Base-by-base conservation (phyloP, 495 filamentous ascomycete species). In the Bacidia gigantensis region DNA sequence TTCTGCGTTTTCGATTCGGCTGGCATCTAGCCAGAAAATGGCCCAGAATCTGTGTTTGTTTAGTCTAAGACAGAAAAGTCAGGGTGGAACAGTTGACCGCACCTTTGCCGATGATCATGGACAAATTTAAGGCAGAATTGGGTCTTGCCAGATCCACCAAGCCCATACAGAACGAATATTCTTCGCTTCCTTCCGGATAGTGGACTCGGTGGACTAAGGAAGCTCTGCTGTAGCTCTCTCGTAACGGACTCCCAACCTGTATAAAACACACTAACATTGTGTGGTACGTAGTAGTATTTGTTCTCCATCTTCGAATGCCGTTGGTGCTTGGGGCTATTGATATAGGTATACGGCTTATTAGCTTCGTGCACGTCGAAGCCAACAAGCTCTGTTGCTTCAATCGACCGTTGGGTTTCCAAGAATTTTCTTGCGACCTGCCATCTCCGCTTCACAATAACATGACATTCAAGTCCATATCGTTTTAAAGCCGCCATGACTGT, bases 1-100 rank as follows among this genome's bases (percentile, higher is more conserved):
- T 56, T 69, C 50, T 20, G 56, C 56, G 9, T 43, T 62, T 38
- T 65, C 55, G 25, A 38, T 32, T 35, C 50, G 65, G 45, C 64
- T 69, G 25, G 57, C 70, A 57, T 73, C 68, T 43, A 72, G 56
- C 56, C 64, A 73, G 56, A 74, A 73, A 3, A 73, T 55, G 7
- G 67, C 69, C 67, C 67, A 71, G 39, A 53, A 56, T 11, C 55
- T 53, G 20, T 1, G 39, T 2, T 14, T 3, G 7, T 2, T 54
- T 12, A 54, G 32, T 18, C 17, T 11, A 49, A 3, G 14, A n/a
- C n/a, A n/a, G n/a, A n/a, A n/a, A n/a, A n/a, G n/a, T n/a, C n/a
- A n/a, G n/a, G n/a, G n/a, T n/a, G n/a, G n/a, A n/a, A n/a, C n/a
- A n/a, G n/a, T n/a, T n/a, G n/a, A 3, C 39, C 44, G 14, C 64